Conservation (phyloP, 179 eudicot genomes). For the Kewa caespitosa region DNA sequence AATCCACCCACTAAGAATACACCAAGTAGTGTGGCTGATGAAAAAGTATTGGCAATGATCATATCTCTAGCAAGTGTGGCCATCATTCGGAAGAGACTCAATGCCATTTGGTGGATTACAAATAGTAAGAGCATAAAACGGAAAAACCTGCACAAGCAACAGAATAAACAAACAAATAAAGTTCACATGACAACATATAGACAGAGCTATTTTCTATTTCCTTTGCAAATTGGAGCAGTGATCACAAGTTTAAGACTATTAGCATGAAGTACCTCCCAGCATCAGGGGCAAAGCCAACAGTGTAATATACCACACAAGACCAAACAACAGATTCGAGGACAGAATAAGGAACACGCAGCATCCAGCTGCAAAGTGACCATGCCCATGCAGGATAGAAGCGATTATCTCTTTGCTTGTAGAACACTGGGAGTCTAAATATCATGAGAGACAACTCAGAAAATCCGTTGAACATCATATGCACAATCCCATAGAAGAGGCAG, state of each 20-base stretch:
- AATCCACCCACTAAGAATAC: conserved; percentile 80
- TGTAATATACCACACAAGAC: conserved; percentile 72
- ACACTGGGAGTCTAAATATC: conserved; percentile 88
- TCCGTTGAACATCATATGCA: conserved; percentile 95
- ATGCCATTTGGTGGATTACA: conserved; percentile 81
- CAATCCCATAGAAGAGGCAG: conserved; percentile 66
- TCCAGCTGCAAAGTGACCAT: conserved; percentile 77
- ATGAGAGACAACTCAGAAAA: conserved; percentile 83
- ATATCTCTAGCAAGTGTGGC: conserved; percentile 80
- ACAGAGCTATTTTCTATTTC: background rate
- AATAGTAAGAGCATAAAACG: conserved; percentile 71
- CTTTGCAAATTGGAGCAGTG: background rate
- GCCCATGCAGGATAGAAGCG: conserved; percentile 94
- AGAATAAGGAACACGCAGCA: conserved; percentile 84
- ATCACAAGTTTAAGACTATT: background rate
- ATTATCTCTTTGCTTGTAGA: conserved; percentile 91
- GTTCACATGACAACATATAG: too few relatives aligned
- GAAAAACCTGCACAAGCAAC: conserved; percentile 63
- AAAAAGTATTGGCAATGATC: conserved; percentile 71
- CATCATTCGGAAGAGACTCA: conserved; percentile 81
- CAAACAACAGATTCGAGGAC: conserved; percentile 77
- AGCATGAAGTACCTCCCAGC: conserved; percentile 51
- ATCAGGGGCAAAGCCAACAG: conserved; percentile 77
- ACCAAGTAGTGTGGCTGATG: conserved; percentile 58
- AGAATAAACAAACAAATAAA: background rate